Base-by-base conservation (phyloP, 257 asterid genomes). In the Voacanga thouarsii region DNA sequence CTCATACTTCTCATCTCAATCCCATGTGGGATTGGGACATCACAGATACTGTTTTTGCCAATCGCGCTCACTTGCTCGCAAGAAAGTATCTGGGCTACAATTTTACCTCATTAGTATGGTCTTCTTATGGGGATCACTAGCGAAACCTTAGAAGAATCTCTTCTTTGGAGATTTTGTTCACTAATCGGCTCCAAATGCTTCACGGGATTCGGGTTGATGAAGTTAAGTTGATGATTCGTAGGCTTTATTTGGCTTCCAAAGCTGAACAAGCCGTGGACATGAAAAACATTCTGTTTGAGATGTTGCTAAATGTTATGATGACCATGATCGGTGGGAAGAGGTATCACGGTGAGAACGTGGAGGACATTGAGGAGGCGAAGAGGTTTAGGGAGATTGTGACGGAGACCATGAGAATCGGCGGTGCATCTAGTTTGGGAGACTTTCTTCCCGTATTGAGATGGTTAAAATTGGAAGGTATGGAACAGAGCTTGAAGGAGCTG, bases 121-220 rank as follows among this genome's bases (percentile, higher is more conserved):
- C 87, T 2, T 74, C 94, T 4, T 90, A 90, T 73, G 90, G 92
- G 14, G 90, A 87, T 53, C 94, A 87, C 73, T 92, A 94, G 96
- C 80, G 93, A 14, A 92, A 89, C 75, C 82, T 90, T 0, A 87
- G 96, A 0, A 89, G 79, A 56, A 85, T 90, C 6, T 77, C 92
- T 1, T 79, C 89, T 0, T 59, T 85, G 60, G 96, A 92, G 81
- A 80, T 92, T 18, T 37, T 92, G 6, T 92, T 96, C 6, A 49
- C 87, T 0, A 87, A 88, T 76, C 74, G 89, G 71, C 87, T 92
- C 30, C 92, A 90, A 45, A 15, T 79, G 84, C 88, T 92, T 18
- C 89, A 83, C 2, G 72, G 79, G 43, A 89, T 88, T 10, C 93
- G 97, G 0, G 81, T 64, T 0, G 92, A 89, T 37, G 97, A 92